phyloP scores from a whole-genome alignment of 768 basidiomycete genomes.

The Lactarius sp. region DNA sequence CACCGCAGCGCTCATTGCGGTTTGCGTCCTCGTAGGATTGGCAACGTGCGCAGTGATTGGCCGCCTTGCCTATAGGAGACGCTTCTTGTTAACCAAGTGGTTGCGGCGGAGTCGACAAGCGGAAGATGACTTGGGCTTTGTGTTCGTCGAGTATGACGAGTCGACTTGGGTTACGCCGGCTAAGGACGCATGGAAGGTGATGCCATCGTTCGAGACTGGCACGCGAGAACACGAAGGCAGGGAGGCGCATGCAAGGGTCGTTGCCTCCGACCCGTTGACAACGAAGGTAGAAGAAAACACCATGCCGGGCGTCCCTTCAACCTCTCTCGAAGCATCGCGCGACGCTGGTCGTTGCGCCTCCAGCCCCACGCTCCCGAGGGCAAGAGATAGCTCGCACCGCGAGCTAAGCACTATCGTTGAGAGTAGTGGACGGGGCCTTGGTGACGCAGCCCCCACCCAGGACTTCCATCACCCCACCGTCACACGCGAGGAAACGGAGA shows the following conservation, averaged over 20 bases:
- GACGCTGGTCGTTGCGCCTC: neutral
- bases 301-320: neutral
- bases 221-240: neutral
- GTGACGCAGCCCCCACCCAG: neutral
- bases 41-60: neutral
- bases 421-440: neutral
- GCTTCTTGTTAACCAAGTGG: neutral
- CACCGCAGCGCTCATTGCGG: constrained; percentile 9
- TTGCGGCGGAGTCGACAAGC: neutral
- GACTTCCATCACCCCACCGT: neutral
- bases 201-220: constrained; percentile 3
- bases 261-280: neutral
- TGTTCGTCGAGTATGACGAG: constrained; percentile 20
- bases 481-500: neutral
- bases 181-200: neutral
- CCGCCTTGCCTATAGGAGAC: constrained; percentile 1
- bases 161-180: constrained; percentile 8
- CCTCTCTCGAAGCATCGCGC: neutral
- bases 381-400: neutral
- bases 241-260: neutral
- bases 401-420: neutral
- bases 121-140: constrained; percentile 15
- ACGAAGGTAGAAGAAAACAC: neutral
- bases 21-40: constrained; percentile 14
- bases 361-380: neutral